Conservation (phyloP, 2,329 filamentous ascomycete genomes). For the Fusarium foetens region DNA sequence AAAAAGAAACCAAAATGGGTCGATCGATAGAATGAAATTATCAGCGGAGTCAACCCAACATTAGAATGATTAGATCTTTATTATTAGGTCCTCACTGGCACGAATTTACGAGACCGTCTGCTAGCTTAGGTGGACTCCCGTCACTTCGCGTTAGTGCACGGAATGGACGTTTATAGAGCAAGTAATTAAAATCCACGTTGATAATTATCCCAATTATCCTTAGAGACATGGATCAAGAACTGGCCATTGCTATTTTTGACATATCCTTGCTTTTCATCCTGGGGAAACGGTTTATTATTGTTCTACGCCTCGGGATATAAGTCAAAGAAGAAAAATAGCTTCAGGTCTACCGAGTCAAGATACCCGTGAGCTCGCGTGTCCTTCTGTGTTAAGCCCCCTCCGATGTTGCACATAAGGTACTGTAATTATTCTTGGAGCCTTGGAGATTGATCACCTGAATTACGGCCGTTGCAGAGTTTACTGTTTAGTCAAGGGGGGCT, state of each 20-base stretch:
- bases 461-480: neutral
- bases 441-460: neutral
- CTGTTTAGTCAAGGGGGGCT: conserved; percentile 5
- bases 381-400: neutral
- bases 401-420: neutral
- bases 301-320: neutral
- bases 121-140: neutral
- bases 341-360: neutral
- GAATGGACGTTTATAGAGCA: neutral
- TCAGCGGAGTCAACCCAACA: conserved; percentile 22
- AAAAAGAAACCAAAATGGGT: conserved; percentile 4
- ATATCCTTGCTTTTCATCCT: neutral
- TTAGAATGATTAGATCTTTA: conserved; percentile 3
- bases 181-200: conserved; percentile 2
- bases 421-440: neutral
- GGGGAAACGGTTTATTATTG: neutral
- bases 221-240: conserved; percentile 13
- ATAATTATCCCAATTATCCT: conserved; percentile 1
- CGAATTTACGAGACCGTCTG: conserved; percentile 27
- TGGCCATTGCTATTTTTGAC: conserved; percentile 20
- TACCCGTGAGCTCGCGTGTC: neutral
- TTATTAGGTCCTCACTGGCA: conserved; percentile 8
- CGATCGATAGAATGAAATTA: conserved; percentile 28
- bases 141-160: conserved; percentile 17
- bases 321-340: neutral